Conservation (phyloP, 768 basidiomycete genomes). For the button mushroom (Agaricus bisporus) region DNA sequence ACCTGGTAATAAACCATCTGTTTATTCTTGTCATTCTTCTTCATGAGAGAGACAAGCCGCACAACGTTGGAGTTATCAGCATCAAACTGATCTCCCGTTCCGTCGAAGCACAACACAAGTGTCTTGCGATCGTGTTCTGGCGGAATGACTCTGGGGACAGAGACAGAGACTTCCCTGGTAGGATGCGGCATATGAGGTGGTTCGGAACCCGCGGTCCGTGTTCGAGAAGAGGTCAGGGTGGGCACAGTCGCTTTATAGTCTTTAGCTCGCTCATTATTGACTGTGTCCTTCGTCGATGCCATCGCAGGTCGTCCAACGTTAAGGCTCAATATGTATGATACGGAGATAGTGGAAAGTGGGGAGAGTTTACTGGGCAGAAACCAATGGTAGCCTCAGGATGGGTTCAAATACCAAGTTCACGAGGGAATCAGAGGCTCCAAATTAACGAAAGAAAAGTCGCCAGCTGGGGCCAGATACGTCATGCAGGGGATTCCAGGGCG, state of each 20-base stretch:
- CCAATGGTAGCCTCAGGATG: not conserved
- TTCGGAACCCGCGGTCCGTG: too few species aligned
- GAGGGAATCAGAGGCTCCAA: too few species aligned
- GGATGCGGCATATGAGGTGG: too few species aligned
- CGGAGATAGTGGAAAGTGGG: too few species aligned
- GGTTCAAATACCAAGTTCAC: not conserved
- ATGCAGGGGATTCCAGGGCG: too few species aligned
- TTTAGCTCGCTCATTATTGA: slow-evolving; percentile 8
- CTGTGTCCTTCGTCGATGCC: slow-evolving; percentile 15
- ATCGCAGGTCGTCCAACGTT: slow-evolving; percentile 16
- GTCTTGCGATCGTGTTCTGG: slow-evolving; percentile 32
- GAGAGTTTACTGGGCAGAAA: not conserved
- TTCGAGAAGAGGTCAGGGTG: too few species aligned
- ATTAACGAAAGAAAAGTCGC: too few species aligned
- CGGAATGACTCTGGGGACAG: slow-evolving; percentile 30
- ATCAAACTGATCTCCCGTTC: slow-evolving; percentile 49
- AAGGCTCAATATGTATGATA: not conserved
- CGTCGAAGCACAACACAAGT: slow-evolving; percentile 52
- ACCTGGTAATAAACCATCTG: slow-evolving; percentile 60
- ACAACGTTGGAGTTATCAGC: slow-evolving; percentile 52
- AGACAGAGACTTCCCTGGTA: slow-evolving; percentile 4
- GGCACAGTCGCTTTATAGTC: too few species aligned
- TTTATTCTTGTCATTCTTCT: slow-evolving; percentile 44
- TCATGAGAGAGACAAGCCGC: slow-evolving; percentile 40
- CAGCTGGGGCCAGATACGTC: too few species aligned